These are phyloP conservation scores for Apiotrichum gamsii DNA, from an alignment of 1,284 basidiomycete species.

Conservation along the genomic window DNA sequence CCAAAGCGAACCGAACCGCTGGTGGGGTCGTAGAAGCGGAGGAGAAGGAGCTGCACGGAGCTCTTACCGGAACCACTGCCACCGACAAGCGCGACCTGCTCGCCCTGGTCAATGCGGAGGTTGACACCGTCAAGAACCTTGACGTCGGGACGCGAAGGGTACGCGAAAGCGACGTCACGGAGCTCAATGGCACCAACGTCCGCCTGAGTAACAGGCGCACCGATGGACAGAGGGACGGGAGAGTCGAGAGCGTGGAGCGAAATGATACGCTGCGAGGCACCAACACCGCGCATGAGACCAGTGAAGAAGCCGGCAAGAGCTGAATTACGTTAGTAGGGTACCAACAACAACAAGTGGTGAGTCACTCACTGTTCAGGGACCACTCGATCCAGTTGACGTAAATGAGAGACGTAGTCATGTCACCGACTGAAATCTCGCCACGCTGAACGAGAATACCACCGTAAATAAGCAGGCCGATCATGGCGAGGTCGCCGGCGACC, in stretches of 20 bases:
- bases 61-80: constrained; percentile 49
- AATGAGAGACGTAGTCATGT: constrained; percentile 45
- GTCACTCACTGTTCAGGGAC: constrained; percentile 43
- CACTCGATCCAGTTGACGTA: constrained; percentile 48
- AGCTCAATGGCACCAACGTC: constrained; percentile 65
- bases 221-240: constrained; percentile 39
- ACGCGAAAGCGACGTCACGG: constrained; percentile 74
- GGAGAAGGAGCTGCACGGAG: constrained; percentile 67
- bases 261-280: constrained; percentile 44
- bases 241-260: constrained; percentile 37
- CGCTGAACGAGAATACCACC: constrained; percentile 40
- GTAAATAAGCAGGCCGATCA: constrained; percentile 45
- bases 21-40: constrained; percentile 83
- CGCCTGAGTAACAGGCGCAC: constrained; percentile 25
- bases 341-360: too few relatives aligned
- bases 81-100: constrained; percentile 48
- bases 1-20: constrained; percentile 69
- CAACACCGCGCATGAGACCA: constrained; percentile 46
- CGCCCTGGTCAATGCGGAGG: constrained; percentile 49
- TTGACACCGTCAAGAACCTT: constrained; percentile 67
- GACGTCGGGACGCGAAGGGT: constrained; percentile 81
- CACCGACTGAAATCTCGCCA: constrained; percentile 42
- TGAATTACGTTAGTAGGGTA: too few relatives aligned
- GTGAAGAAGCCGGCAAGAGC: constrained; percentile 45
- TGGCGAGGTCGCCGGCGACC: constrained; percentile 42